These are phyloP conservation scores for Acacia pycnantha DNA, from an alignment of 331 rosid species.

Conservation along the genomic window DNA sequence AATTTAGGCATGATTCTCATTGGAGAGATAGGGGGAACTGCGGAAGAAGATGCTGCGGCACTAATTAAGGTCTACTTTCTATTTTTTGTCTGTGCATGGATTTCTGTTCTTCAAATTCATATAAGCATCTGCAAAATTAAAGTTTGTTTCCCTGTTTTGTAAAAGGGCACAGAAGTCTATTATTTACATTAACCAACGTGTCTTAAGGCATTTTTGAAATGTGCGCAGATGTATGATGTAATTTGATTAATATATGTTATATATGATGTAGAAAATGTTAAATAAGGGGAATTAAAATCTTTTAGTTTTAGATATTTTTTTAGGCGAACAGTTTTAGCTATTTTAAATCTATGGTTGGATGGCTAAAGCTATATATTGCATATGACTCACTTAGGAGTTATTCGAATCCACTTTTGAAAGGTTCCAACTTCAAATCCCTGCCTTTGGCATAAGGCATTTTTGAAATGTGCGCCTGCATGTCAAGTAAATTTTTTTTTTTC, in stretches of 20 bases:
- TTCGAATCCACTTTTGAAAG: background rate
- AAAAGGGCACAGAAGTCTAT: background rate
- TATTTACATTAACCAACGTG: background rate
- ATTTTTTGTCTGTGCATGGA: background rate
- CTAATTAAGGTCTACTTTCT: slow-evolving; percentile 13
- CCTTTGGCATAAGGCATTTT: background rate
- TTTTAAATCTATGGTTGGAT: background rate
- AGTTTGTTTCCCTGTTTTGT: background rate
- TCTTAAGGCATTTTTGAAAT: no score
- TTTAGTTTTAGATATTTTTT: background rate
- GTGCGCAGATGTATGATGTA: background rate
- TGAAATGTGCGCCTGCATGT: background rate
- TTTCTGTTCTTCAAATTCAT: background rate
- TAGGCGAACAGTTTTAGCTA: background rate
- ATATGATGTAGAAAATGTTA: background rate
- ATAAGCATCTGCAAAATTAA: background rate
- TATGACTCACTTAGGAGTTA: background rate
- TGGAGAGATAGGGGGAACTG: slow-evolving; percentile 20
- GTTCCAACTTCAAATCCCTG: background rate
- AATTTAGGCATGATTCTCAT: slow-evolving; percentile 10
- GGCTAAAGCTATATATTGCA: background rate
- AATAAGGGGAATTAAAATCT: background rate
- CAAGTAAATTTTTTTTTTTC: background rate
- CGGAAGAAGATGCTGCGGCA: slow-evolving; percentile 19
- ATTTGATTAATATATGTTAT: background rate